These are phyloP conservation scores for Linum trigynum DNA, from an alignment of 345 rosid species.

Conservation along the genomic window DNA sequence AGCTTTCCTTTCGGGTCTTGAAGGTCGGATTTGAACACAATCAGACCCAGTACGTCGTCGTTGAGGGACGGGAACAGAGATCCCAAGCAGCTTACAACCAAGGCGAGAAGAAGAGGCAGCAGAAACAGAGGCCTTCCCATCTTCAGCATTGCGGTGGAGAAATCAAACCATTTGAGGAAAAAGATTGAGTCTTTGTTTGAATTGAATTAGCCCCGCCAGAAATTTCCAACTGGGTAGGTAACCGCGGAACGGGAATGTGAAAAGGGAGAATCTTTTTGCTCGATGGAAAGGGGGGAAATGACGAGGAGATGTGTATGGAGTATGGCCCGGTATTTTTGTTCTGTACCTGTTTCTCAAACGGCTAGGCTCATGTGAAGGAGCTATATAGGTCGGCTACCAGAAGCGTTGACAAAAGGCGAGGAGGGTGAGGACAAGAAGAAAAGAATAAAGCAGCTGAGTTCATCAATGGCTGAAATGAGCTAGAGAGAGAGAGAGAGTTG, in stretches of 20 bases:
- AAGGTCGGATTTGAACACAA: slow-evolving; percentile 26
- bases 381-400: too few relatives aligned
- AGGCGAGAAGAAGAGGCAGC: not conserved
- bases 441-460: too few relatives aligned
- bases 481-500: too few relatives aligned
- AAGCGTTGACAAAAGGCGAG: too few relatives aligned
- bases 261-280: not conserved
- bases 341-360: too few relatives aligned
- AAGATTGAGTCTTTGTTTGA: slow-evolving; percentile 1
- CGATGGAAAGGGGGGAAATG: not conserved
- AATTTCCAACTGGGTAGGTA: not conserved
- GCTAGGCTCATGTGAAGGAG: too few relatives aligned
- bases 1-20: slow-evolving; percentile 24
- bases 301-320: not conserved
- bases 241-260: not conserved
- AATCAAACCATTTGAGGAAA: not conserved
- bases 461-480: too few relatives aligned
- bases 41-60: slow-evolving; percentile 24
- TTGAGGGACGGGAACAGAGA: slow-evolving; percentile 22
- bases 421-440: too few relatives aligned
- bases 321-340: not conserved
- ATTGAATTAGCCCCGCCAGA: not conserved
- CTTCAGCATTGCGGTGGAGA: slow-evolving; percentile 6
- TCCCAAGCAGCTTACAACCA: slow-evolving; percentile 11
- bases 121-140: not conserved